Conservation (phyloP, 225 moss, liverwort and hornwort species). For the Pleurozium schreberi region DNA sequence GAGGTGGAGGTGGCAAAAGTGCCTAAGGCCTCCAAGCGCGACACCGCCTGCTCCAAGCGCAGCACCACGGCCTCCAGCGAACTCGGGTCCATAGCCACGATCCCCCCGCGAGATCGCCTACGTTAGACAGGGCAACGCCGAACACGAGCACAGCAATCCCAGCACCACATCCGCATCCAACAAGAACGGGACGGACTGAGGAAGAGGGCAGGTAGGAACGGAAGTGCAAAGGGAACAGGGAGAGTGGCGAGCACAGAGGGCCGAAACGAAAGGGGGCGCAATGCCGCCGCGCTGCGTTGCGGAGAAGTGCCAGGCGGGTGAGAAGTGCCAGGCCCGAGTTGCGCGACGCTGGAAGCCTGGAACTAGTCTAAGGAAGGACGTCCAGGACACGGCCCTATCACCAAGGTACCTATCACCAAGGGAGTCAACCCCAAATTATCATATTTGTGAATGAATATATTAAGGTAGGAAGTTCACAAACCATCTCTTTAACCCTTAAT, state of each 20-base stretch:
- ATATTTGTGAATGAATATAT: no score
- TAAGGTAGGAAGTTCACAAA: no score
- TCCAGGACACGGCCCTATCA: not conserved
- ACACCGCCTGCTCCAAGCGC: conserved; percentile 53
- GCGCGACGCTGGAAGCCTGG: not conserved
- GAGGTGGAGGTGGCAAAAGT: conserved; percentile 20
- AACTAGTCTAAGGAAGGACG: not conserved
- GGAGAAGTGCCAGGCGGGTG: not conserved
- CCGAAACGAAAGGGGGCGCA: not conserved
- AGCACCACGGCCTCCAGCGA: conserved; percentile 30
- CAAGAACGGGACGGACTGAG: not conserved
- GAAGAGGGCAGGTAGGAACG: no score
- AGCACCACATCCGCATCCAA: not conserved
- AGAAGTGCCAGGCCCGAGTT: not conserved
- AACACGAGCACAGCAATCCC: not conserved
- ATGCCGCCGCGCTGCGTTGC: not conserved
- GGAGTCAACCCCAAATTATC: no score
- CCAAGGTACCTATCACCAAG: no score
- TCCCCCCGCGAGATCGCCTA: not conserved
- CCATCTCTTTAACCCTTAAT: no score
- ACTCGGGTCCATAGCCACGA: conserved; percentile 22
- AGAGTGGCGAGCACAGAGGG: not conserved
- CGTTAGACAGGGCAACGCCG: not conserved
- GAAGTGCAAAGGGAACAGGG: no score
- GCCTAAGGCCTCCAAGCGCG: conserved; percentile 36